Conservation (phyloP, 2,329 filamentous ascomycete genomes). For the Cladosporium sp. region DNA sequence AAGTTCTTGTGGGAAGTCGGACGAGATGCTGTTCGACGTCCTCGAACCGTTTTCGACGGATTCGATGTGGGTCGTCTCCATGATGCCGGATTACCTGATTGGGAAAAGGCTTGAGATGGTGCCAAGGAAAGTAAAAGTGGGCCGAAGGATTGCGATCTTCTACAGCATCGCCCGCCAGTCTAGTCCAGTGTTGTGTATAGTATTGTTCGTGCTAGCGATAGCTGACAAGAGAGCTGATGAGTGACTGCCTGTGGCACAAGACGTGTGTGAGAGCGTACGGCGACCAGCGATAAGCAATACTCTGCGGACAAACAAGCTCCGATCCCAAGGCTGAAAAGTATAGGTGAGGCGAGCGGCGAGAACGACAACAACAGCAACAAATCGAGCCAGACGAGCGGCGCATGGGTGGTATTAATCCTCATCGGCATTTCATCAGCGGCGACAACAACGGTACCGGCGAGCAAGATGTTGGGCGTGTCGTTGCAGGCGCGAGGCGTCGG, state of each 20-base stretch:
- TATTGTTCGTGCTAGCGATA: background rate
- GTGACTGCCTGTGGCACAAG: background rate
- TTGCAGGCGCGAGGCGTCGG: slow-evolving; percentile 3
- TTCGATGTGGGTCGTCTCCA: slow-evolving; percentile 9
- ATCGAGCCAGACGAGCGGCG: background rate
- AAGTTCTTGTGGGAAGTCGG: slow-evolving; percentile 44
- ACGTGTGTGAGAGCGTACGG: background rate
- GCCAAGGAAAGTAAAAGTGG: slow-evolving; percentile 4
- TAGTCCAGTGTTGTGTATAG: background rate
- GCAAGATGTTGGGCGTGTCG: slow-evolving; percentile 6
- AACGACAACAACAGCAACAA: background rate
- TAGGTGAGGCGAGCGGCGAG: background rate
- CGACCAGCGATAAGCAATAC: background rate
- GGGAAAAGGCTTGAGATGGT: background rate
- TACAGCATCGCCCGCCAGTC: background rate
- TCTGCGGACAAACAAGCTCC: background rate
- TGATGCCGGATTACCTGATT: background rate
- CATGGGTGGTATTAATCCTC: background rate
- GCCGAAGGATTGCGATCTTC: background rate
- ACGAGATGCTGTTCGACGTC: background rate
- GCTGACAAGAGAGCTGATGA: background rate
- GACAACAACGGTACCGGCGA: background rate
- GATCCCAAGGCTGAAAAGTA: background rate
- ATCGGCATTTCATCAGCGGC: background rate
- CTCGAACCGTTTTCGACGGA: background rate